Evolutionary conservation across 306 rosid species (phyloP), one percentile per base, ranked within the genome.

Genomic region (Sesbania bispinosa): DNA sequence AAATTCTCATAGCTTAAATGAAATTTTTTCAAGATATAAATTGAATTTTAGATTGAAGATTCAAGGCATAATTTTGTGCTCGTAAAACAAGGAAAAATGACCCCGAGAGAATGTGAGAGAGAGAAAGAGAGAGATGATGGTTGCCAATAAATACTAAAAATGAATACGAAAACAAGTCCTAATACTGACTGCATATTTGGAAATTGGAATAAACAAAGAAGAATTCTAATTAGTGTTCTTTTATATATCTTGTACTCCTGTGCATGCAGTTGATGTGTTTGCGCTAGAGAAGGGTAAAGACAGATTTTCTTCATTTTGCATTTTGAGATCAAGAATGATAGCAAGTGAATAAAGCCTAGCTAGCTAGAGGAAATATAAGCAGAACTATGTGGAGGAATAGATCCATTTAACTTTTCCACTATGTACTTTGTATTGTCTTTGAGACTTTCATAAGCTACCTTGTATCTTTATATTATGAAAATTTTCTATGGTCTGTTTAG

Each of bases 201-300:
- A 39, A 58, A n/a, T n/a, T n/a, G n/a, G n/a, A n/a, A n/a, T 43
- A 32, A 16, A n/a, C 24, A 29, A 47, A n/a, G 62, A 14, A n/a
- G 20, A 73, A 48, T 33, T 48, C 53, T 62, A 73, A 35, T 48
- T 23, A 16, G 5, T 24, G 7, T 14, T 55, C 7, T 42, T 11
- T 52, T 60, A n/a, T n/a, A n/a, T 3, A 43, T 20, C 15, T 38
- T 16, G 29, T 7, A 16, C n/a, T 62, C 29, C 20, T 41, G 35
- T 65, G 79, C 82, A 81, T 65, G 79, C 82, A 81, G 85, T 33
- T 81, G 75, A 77, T 32, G 64, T 41, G 43, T 15, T 57, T n/a
- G 62, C 3, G 59, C 15, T 47, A 19, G 45, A 62, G 71, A 76
- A 75, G 59, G 39, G 6, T 2, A 41, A 52, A 61, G 71, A 42